Base-by-base conservation (phyloP, 1,284 basidiomycete genomes). In the Phellopilus nigrolimitatus region DNA sequence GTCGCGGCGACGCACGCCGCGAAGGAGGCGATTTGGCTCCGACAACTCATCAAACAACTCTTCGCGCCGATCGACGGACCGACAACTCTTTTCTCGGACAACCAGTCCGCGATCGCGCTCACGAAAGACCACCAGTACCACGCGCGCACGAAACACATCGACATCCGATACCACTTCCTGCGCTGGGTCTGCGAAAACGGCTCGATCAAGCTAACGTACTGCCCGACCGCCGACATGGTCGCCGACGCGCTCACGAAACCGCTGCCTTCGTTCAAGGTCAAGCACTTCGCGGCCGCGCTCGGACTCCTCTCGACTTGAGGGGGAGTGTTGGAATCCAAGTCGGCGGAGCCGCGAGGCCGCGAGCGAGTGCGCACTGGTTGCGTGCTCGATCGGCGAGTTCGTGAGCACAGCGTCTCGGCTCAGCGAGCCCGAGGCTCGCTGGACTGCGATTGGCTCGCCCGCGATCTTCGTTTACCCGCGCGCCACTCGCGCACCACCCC, bases 71-170 rank as follows among this genome's bases (percentile, higher is more conserved):
- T n/a, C 6, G 17, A 31, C 50, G 41, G 34, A 25, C 43, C 44
- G 10, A 58, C 31, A 17, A 24, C 42, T 1, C 39, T 67, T 22
- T 54, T 54, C 44, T 48, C 47, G 15, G 66, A 69, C 56, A 68
- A 67, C 51, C 51, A 61, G 37, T 49, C 59, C 0, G 57, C 62
- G 7, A 60, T 69, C 25, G 36, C 38, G 7, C 25, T 68, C 2
- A 49, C 59, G 6, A 42, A 59, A n/a, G 61, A 65, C 33, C 58
- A 64, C 34, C 15, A 46, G 3, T 59, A 59, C 47, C 67, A 68
- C 47, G 57, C 55, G n/a, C 28, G 60, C 1, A 57, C 61, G 19
- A 68, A 68, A 51, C 68, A 71, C 55, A 67, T 70, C 33, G 60
- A 67, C 39, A 57, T 68, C 19, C 39, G 40, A 1, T 57, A 62